phyloP scores from a whole-genome alignment of 352 stramenopile genomes.

The Globisporangium sylvaticum region DNA sequence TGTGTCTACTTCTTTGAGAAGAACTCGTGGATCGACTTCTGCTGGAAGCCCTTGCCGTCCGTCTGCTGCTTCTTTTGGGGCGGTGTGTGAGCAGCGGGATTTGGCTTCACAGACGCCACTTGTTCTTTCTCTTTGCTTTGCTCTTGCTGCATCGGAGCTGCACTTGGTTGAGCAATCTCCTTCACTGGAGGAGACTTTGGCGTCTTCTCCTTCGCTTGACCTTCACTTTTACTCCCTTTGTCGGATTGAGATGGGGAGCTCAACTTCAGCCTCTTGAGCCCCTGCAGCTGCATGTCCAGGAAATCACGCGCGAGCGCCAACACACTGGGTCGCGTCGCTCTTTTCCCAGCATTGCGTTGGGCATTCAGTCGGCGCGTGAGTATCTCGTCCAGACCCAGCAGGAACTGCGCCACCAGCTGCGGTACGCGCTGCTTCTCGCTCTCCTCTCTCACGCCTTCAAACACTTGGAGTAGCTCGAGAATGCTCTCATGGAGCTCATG shows the following conservation, averaged over 20 bases:
- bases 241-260: neutral
- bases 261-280: conserved; percentile 9
- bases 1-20: conserved; percentile 7
- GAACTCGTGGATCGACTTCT: conserved; percentile 13
- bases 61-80: neutral
- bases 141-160: neutral
- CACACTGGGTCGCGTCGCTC: conserved; percentile 10
- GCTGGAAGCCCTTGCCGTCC: conserved; percentile 5
- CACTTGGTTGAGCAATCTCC: neutral
- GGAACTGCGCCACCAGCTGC: conserved; percentile 12
- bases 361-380: neutral
- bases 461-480: conserved; percentile 11
- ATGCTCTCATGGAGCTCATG: conserved; percentile 42
- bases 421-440: conserved; percentile 4
- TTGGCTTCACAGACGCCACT: neutral
- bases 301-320: conserved; percentile 10
- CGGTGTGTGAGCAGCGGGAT: neutral
- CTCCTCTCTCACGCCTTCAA: neutral
- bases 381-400: conserved; percentile 3
- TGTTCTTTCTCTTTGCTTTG: neutral
- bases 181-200: neutral
- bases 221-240: neutral
- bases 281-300: conserved; percentile 10
- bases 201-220: neutral
- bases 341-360: conserved; percentile 5